These are phyloP conservation scores for Claviceps pazoutovae DNA, from an alignment of 2,329 filamentous ascomycete genomes.

Conservation along the genomic window DNA sequence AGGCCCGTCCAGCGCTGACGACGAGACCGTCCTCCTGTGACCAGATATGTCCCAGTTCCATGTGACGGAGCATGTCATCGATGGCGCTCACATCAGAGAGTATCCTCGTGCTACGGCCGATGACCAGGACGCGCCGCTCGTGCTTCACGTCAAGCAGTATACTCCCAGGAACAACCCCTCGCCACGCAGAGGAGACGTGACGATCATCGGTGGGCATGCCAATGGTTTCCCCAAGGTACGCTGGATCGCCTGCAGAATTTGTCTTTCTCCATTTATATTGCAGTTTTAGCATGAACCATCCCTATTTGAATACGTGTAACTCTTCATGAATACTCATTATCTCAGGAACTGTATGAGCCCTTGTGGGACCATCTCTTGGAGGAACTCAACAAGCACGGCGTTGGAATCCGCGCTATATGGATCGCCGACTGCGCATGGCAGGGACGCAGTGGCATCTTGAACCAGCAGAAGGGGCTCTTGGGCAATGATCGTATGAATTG, in stretches of 20 bases:
- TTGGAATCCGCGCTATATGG: constrained; percentile 72
- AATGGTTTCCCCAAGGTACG: constrained; percentile 82
- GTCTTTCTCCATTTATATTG: background rate
- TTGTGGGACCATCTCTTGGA: constrained; percentile 72
- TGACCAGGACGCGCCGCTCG: constrained; percentile 60
- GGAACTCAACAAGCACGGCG: constrained; percentile 40
- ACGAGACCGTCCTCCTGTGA: too few species aligned
- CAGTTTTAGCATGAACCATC: background rate
- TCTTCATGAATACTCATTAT: background rate
- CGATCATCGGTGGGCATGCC: constrained; percentile 74
- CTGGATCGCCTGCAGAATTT: background rate
- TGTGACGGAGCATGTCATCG: constrained; percentile 59
- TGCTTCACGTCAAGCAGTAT: constrained; percentile 78
- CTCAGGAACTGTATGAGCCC: constrained; percentile 78
- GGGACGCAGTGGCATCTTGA: constrained; percentile 64
- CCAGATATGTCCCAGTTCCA: constrained; percentile 29
- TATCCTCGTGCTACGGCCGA: constrained; percentile 60
- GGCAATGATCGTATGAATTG: constrained; percentile 65
- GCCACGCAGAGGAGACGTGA: constrained; percentile 63
- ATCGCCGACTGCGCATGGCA: constrained; percentile 83
- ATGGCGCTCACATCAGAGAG: constrained; percentile 67
- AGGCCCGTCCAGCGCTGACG: too few species aligned
- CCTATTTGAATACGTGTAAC: too few species aligned
- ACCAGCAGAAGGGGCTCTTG: constrained; percentile 46
- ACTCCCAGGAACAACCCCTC: constrained; percentile 55